Evolutionary conservation across 2,329 filamentous ascomycete genomes (phyloP), one percentile per base, ranked within the genome.

Genomic region (Botryotinia convoluta): DNA sequence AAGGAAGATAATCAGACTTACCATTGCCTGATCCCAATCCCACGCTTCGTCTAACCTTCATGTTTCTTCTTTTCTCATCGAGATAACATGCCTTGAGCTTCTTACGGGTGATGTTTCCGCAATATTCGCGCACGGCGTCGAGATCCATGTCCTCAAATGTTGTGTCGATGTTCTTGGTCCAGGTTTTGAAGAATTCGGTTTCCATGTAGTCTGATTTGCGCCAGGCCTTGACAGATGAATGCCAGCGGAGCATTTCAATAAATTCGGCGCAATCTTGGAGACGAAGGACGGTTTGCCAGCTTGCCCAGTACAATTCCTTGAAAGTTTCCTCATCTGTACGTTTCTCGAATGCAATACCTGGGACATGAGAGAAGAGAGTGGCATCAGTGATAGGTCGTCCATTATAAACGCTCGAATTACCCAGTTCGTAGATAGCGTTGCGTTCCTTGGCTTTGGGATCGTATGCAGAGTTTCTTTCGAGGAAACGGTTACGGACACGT

Each of bases 221-320:
- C 71, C 71, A 72, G 10, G 71, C 71, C 29, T 72, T 72, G 51
- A 72, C 62, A 18, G 71, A 72, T 3, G 71, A 72, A 39, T 72
- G 71, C 71, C 71, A 72, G 42, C 71, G 48, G 32, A 72, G 62
- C 71, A 72, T 72, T 60, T 72, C 71, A 42, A 72, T 68, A 18
- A 72, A 72, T 44, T 72, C 71, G 10, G 71, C 71, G 22, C 71
- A 72, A 32, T 72, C 71, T 51, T 72, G 71, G 12, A 72, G 48
- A 29, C 71, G 54, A 20, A 72, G 42, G 5, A 72, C 71, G 2
- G 71, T 72, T 20, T 65, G 64, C 71, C 71, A 72, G 32, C 51
- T 72, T 37, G 71, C 71, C 71, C 71, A 72, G 26, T 72, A 72
- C 51, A 72, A 32, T 6, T 72, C 62, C 20, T 60, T 72, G 51